These are phyloP conservation scores for Orbilia ellipsospora DNA, from an alignment of 2,329 filamentous ascomycete genomes.

Conservation along the genomic window DNA sequence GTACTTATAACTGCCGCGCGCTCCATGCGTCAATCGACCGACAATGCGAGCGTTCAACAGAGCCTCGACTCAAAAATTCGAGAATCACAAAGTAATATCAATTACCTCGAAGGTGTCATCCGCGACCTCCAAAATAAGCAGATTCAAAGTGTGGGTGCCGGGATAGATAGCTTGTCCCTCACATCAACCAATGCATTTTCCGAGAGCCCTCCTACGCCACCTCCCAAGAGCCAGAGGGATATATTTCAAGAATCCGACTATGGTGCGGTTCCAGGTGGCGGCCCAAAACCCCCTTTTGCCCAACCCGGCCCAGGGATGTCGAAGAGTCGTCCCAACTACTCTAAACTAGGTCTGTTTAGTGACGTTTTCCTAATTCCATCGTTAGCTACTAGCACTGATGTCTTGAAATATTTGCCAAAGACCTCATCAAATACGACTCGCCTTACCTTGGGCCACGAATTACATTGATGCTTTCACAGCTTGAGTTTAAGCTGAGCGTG, in stretches of 20 bases:
- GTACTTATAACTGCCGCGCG: constrained; percentile 93
- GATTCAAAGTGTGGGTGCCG: constrained; percentile 77
- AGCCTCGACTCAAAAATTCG: constrained; percentile 93
- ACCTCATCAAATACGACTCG: constrained; percentile 98
- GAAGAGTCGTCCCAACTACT: constrained; percentile 87
- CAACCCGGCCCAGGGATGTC: constrained; percentile 75
- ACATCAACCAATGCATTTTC: constrained; percentile 22
- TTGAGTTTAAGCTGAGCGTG: constrained; percentile 98
- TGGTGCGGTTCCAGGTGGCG: constrained; percentile 81
- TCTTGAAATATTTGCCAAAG: constrained; percentile 64
- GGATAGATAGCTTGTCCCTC: constrained; percentile 66
- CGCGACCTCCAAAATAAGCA: constrained; percentile 75
- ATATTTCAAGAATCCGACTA: constrained; percentile 63
- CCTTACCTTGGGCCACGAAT: constrained; percentile 95
- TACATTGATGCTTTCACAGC: constrained; percentile 97
- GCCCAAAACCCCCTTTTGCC: constrained; percentile 72
- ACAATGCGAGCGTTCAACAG: constrained; percentile 90
- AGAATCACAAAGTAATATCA: constrained; percentile 90
- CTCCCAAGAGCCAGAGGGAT: constrained; percentile 58
- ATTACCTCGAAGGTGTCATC: constrained; percentile 94
- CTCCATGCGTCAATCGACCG: constrained; percentile 93
- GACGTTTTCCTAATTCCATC: too few species aligned
- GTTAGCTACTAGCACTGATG: too few species aligned
- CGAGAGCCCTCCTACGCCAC: constrained; percentile 56
- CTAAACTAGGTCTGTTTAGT: constrained; percentile 81